Evolutionary conservation across 371 early-diverging fungal species (phyloP), one percentile per base, ranked within the genome.

Genomic region (Rhizopus stolonifer): DNA sequence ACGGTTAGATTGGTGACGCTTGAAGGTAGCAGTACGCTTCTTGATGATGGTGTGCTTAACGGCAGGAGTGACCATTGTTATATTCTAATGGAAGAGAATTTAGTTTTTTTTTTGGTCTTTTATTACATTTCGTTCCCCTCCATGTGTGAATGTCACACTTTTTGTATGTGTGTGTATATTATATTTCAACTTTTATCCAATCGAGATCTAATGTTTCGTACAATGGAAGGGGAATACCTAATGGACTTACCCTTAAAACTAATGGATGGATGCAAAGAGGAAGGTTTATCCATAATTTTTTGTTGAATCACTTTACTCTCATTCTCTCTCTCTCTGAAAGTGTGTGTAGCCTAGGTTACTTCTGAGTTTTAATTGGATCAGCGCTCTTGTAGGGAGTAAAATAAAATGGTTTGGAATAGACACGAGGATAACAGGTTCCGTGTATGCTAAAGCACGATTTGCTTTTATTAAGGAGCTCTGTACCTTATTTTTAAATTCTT

Each of bases 1-100:
- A 77, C 99, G 93, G 88, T 99, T 98, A 67, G 94, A 95, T 79
- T 99, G 99, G 83, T 94, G 93, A 72, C 99, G 94, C 79, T 85
- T 86, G 89, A 99, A 99, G 77, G 82, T 77, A 82, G 91, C 93
- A 67, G 93, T 93, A 80, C 94, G 94, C 92, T 99, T 99, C 93
- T 98, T 97, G 77, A 96, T 86, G 70, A 97, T 97, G 70, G 78
- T 85, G 75, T 85, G 87, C 82, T 93, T 93, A 72, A 88, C 91
- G 62, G 90, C 77, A 69, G 96, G 89, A 76, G 91, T 84, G 73
- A 91, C 91, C 92, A 91, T 91, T 84, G 85, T 85, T 60, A 67
- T 64, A 40, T 46, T 44, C 29, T n/a, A 17, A 31, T n/a, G 23
- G 40, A 40, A 25, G 46, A 24, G 11, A 49, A 8, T 18, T 34